Percentiles rank a stretch among this genome's conserved stretches.
Evolutionary conservation across 805 yeast species (phyloP).

Genomic region (Candida coquimbonensis): DNA sequence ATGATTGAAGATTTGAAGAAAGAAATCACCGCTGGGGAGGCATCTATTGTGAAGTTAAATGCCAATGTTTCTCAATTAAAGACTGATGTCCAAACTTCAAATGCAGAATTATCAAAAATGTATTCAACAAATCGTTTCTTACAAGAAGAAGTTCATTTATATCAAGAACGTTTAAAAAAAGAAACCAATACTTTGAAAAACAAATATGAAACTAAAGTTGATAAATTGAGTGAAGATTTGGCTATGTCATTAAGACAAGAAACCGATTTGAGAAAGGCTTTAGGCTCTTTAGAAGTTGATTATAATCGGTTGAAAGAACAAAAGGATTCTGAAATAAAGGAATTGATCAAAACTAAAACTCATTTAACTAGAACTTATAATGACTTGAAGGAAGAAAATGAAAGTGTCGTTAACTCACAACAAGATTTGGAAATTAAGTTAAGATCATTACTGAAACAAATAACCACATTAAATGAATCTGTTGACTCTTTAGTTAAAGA

Average conservation of each 20-base stretch:
- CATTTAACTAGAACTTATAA: conserved; percentile 34
- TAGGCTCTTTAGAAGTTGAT: conserved; percentile 54
- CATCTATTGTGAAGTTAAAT: conserved; percentile 45
- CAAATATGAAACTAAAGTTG: conserved; percentile 41
- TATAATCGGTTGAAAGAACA: conserved; percentile 46
- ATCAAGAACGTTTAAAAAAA: conserved; percentile 37
- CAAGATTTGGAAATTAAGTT: conserved; percentile 40
- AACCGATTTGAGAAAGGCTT: conserved; percentile 55
- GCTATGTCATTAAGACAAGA: conserved; percentile 53
- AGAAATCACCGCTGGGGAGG: conserved; percentile 49
- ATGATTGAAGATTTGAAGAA: conserved; percentile 40
- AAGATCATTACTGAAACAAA: conserved; percentile 43
- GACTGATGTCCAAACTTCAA: conserved; percentile 48
- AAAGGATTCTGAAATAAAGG: conserved; percentile 28
- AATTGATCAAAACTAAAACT: conserved; percentile 34
- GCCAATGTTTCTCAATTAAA: conserved; percentile 44
- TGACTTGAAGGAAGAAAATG: conserved; percentile 38
- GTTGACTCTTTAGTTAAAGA: conserved; percentile 57
- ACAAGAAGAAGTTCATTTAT: conserved; percentile 49
- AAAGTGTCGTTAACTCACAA: conserved; percentile 32
- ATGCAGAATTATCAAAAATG: conserved; percentile 45
- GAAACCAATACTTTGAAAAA: conserved; percentile 35
- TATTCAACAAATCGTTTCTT: conserved; percentile 42
- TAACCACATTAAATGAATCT: conserved; percentile 47
- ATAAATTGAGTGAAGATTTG: conserved; percentile 45